phyloP scores from a whole-genome alignment of 768 basidiomycete species.

The Hygrophorus pudorinus region DNA sequence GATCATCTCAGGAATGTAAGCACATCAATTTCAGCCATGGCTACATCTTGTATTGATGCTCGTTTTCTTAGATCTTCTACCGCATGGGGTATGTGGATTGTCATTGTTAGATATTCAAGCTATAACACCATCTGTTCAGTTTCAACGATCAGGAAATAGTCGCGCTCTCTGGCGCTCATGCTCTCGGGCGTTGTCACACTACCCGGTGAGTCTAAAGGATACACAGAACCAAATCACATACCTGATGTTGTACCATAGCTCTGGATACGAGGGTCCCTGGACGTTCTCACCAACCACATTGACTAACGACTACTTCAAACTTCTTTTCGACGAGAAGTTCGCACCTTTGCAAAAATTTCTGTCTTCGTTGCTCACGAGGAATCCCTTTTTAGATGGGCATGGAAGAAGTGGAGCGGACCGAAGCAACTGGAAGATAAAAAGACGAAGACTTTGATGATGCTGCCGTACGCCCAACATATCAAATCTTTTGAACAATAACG shows the following conservation, averaged over 20 bases:
- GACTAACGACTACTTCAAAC: conserved; percentile 79
- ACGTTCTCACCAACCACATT: conserved; percentile 88
- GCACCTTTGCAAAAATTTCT: background rate
- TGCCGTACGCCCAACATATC: conserved; percentile 51
- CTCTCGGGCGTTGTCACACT: conserved; percentile 89
- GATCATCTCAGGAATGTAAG: conserved; percentile 75
- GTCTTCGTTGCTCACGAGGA: too few species aligned
- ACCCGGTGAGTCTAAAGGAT: conserved; percentile 40
- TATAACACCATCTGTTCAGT: conserved; percentile 14
- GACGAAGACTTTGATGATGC: conserved; percentile 88
- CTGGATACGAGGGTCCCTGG: conserved; percentile 88
- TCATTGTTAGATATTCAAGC: background rate
- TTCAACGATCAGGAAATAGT: conserved; percentile 99
- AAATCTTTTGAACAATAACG: too few species aligned
- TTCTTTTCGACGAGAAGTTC: conserved; percentile 79
- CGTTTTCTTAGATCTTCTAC: conserved; percentile 59
- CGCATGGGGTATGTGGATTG: conserved; percentile 59
- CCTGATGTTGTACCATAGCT: conserved; percentile 22
- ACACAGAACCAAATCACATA: background rate
- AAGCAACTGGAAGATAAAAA: conserved; percentile 92
- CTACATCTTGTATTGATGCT: conserved; percentile 3
- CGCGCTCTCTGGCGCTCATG: conserved; percentile 88
- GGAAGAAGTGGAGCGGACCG: conserved; percentile 92
- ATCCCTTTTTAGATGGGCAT: conserved; percentile 52
- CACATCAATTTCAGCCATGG: conserved; percentile 8